phyloP scores from a whole-genome alignment of 306 rosid genomes.

The Malus orientalis region DNA sequence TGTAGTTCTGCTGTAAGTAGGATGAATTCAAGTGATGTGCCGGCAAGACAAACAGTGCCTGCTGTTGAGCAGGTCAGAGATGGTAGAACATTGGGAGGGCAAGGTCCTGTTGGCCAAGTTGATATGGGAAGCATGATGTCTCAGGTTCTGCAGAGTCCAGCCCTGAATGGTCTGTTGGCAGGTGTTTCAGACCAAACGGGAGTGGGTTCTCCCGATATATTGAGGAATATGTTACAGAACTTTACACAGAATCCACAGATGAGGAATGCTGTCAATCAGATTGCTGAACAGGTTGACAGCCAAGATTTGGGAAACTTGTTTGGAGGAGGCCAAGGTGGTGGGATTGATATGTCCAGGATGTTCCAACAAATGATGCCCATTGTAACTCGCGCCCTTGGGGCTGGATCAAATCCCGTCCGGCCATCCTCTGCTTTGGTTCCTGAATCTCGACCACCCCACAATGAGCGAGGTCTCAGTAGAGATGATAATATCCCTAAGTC shows the following conservation, averaged over 20 bases:
- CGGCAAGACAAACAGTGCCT: constrained; percentile 34
- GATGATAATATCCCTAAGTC: constrained; percentile 37
- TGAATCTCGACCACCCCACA: constrained; percentile 20
- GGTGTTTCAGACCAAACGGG: constrained; percentile 93
- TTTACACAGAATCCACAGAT: constrained; percentile 87
- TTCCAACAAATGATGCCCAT: constrained; percentile 97
- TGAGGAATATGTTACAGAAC: constrained; percentile 89
- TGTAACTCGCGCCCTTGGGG: constrained; percentile 70
- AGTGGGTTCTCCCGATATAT: constrained; percentile 71
- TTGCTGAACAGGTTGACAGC: constrained; percentile 73
- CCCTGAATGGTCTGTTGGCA: constrained; percentile 71
- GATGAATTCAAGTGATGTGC: constrained; percentile 25
- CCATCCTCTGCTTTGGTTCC: constrained; percentile 38
- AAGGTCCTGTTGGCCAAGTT: constrained; percentile 33
- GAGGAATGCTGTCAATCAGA: constrained; percentile 72
- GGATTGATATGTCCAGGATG: constrained; percentile 76
- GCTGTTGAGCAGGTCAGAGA: constrained; percentile 21
- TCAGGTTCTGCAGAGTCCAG: constrained; percentile 87
- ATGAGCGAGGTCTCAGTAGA: constrained; percentile 21
- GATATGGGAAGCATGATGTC: constrained; percentile 76
- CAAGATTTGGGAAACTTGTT: constrained; percentile 69
- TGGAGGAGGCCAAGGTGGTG: constrained; percentile 70
- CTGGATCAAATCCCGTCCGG: constrained; percentile 38
- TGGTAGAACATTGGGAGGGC: constrained; percentile 21
- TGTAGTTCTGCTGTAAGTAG: constrained; percentile 41